Evolutionary conservation across 805 yeast genomes (phyloP).

Genomic region (Yamadazyma tumulicola): DNA sequence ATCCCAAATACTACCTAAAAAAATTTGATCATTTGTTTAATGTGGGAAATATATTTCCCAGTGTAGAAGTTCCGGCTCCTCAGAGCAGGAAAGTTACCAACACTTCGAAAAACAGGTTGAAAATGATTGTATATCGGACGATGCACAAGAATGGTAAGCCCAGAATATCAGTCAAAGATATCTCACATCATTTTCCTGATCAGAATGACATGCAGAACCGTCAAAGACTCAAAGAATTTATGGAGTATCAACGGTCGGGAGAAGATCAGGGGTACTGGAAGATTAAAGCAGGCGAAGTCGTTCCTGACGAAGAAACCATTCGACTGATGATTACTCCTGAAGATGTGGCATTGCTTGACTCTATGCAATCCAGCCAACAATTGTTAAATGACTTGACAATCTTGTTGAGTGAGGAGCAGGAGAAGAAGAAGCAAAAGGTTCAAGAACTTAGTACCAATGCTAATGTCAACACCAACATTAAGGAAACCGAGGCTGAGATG

Average conservation of each 20-base stretch:
- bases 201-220: constrained; percentile 97
- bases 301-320: constrained; percentile 74
- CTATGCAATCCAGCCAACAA: constrained; percentile 94
- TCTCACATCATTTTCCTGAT: constrained; percentile 90
- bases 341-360: constrained; percentile 79
- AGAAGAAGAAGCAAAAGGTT: constrained; percentile 18
- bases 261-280: constrained; percentile 93
- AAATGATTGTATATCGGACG: constrained; percentile 89
- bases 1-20: constrained; percentile 66
- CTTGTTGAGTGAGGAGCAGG: constrained; percentile 28
- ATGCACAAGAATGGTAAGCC: constrained; percentile 71
- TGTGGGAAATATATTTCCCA: constrained; percentile 92
- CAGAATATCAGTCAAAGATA: constrained; percentile 79
- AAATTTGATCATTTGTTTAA: constrained; percentile 70
- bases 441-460: constrained; percentile 29
- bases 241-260: constrained; percentile 95
- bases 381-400: constrained; percentile 75
- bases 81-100: constrained; percentile 95
- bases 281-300: constrained; percentile 53
- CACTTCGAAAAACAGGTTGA: constrained; percentile 83
- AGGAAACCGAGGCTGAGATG: constrained; percentile 29
- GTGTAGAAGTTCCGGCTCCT: constrained; percentile 94
- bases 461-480: constrained; percentile 28
- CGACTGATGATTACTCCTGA: constrained; percentile 88
- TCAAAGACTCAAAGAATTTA: constrained; percentile 91